Percentiles rank a stretch among this genome's conserved stretches.
Conservation (phyloP, 371 early-diverging fungal genomes). For the Mycotypha africana region DNA sequence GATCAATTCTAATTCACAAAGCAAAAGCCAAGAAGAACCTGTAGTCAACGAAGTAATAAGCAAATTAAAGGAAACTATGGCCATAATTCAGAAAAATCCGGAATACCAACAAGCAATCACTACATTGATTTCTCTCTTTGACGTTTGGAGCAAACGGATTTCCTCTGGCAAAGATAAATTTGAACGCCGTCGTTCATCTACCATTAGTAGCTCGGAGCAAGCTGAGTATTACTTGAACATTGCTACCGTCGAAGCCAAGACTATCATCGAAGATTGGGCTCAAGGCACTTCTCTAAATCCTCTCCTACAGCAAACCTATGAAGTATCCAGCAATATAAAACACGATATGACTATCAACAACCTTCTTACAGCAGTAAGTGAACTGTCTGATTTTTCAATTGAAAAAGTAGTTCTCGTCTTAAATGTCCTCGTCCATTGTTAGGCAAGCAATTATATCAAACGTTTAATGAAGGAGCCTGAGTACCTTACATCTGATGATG, state of each 20-base stretch:
- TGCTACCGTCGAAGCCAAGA: constrained; percentile 30
- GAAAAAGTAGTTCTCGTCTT: too few relatives aligned
- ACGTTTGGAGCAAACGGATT: constrained; percentile 27
- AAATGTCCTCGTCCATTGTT: too few relatives aligned
- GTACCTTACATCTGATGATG: constrained; percentile 15
- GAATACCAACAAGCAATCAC: constrained; percentile 39
- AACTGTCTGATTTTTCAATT: too few relatives aligned
- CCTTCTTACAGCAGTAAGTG: too few relatives aligned
- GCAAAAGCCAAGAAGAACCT: neutral
- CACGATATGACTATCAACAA: neutral
- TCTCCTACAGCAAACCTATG: constrained; percentile 1
- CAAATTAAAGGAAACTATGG: constrained; percentile 2
- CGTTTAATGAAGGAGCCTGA: constrained; percentile 26
- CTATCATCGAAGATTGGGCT: constrained; percentile 50
- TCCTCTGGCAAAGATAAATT: neutral
- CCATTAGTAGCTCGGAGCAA: neutral
- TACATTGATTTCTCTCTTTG: constrained; percentile 20
- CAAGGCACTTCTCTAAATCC: constrained; percentile 42
- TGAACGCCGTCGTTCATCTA: constrained; percentile 6
- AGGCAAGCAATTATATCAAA: constrained; percentile 25
- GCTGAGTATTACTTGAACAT: constrained; percentile 4
- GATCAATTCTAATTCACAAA: too few relatives aligned
- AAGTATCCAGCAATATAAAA: neutral
- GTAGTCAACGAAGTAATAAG: neutral
- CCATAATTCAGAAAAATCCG: constrained; percentile 26